These are phyloP conservation scores for Anthoceros angustus DNA, from an alignment of 225 moss, liverwort and hornwort species.

Conservation along the genomic window DNA sequence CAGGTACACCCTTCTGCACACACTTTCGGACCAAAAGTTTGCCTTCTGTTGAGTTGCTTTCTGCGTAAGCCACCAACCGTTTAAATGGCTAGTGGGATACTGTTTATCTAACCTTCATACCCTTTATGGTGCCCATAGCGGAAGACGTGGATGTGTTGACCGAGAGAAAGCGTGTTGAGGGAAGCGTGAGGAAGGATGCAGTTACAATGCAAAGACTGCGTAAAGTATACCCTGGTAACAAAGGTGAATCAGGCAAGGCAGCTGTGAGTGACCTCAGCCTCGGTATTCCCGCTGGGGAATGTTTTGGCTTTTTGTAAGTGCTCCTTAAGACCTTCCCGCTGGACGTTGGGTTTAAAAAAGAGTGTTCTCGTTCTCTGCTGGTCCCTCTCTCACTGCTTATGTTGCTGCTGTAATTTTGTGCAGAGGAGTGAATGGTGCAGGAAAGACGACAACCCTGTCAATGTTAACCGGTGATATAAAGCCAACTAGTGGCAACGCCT, in stretches of 20 bases:
- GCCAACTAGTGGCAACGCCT: slow-evolving; percentile 61
- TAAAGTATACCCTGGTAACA: slow-evolving; percentile 59
- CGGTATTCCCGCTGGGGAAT: slow-evolving; percentile 71
- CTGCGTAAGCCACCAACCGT: no score
- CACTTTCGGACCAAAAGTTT: no score
- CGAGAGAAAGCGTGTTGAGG: slow-evolving; percentile 65
- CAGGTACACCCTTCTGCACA: slow-evolving; percentile 14
- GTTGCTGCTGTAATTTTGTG: not conserved
- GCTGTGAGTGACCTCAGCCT: slow-evolving; percentile 69
- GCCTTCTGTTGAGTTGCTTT: no score
- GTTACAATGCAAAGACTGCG: slow-evolving; percentile 49
- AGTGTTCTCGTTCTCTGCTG: not conserved
- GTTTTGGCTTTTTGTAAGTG: slow-evolving; percentile 92
- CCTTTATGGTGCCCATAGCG: slow-evolving; percentile 12
- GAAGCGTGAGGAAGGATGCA: slow-evolving; percentile 45
- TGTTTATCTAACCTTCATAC: not conserved
- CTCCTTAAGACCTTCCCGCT: not conserved
- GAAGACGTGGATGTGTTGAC: slow-evolving; percentile 69
- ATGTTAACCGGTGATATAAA: slow-evolving; percentile 74
- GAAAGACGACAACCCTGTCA: slow-evolving; percentile 85
- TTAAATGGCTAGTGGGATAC: no score
- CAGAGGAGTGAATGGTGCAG: slow-evolving; percentile 95
- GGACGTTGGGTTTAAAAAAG: not conserved
- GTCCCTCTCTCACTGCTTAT: no score
- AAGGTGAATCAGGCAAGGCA: slow-evolving; percentile 43